phyloP scores from a whole-genome alignment of 371 early-diverging fungal genomes.

The Syncephalastrum racemosum region DNA sequence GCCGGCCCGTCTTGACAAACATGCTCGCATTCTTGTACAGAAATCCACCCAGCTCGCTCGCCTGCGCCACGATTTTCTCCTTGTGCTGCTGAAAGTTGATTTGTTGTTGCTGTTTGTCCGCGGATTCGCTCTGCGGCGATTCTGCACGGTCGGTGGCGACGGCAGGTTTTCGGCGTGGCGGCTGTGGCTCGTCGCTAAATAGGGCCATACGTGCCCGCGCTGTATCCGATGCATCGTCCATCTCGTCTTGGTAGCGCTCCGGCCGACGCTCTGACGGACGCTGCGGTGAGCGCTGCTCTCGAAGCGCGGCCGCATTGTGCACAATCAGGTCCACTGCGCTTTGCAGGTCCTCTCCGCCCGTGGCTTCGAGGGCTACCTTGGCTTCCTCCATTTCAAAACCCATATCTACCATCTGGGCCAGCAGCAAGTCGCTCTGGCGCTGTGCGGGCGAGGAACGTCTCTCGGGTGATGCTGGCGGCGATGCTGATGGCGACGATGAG shows the following conservation, averaged over 20 bases:
- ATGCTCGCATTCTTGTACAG: slow-evolving; percentile 73
- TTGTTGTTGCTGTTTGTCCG: neutral
- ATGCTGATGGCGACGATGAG: neutral
- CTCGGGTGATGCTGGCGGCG: slow-evolving; percentile 2
- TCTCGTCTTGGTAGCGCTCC: slow-evolving; percentile 6
- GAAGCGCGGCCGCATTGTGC: slow-evolving; percentile 52
- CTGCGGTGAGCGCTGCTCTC: slow-evolving; percentile 2
- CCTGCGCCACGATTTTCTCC: slow-evolving; percentile 65
- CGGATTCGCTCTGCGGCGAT: neutral
- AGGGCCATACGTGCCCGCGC: slow-evolving; percentile 17
- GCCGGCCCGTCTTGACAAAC: slow-evolving; percentile 67
- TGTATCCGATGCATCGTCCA: slow-evolving; percentile 7
- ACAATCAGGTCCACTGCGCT: slow-evolving; percentile 65
- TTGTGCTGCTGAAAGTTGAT: slow-evolving; percentile 48
- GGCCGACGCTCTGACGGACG: slow-evolving; percentile 5
- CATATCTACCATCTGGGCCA: slow-evolving; percentile 75
- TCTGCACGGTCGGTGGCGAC: neutral
- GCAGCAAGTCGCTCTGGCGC: slow-evolving; percentile 28
- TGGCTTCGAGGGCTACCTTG: slow-evolving; percentile 62
- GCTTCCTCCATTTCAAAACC: slow-evolving; percentile 72
- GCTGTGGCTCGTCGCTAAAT: slow-evolving; percentile 16
- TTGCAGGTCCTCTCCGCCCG: slow-evolving; percentile 57
- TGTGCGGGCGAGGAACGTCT: neutral
- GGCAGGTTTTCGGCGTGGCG: neutral
- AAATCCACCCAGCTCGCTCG: slow-evolving; percentile 70